phyloP scores from a whole-genome alignment of 306 rosid species.

The Medicago lupulina region DNA sequence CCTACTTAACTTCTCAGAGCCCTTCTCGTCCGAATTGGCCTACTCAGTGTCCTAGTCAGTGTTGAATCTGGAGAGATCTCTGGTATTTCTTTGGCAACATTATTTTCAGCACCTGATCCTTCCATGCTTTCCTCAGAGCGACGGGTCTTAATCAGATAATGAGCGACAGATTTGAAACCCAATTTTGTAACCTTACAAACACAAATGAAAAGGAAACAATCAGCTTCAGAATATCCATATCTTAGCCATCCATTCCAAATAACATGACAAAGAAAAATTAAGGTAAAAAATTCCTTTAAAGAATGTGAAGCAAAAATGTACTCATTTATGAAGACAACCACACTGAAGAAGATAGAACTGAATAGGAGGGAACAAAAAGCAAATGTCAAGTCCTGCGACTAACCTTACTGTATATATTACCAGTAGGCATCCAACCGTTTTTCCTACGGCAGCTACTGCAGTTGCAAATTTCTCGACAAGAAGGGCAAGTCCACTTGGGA shows the following conservation, averaged over 20 bases:
- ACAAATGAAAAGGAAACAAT: slow-evolving; percentile 19
- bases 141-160: slow-evolving; percentile 53
- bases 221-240: slow-evolving; percentile 29
- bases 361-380: slow-evolving; percentile 1
- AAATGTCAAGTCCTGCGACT: slow-evolving; percentile 32
- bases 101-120: slow-evolving; percentile 33
- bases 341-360: slow-evolving; percentile 24
- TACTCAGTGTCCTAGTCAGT: not conserved
- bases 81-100: slow-evolving; percentile 25
- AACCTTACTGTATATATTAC: slow-evolving; percentile 70
- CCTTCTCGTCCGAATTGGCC: slow-evolving; percentile 10
- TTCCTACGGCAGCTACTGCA: slow-evolving; percentile 70
- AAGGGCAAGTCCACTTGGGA: slow-evolving; percentile 69
- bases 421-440: slow-evolving; percentile 82
- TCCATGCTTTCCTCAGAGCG: slow-evolving; percentile 27
- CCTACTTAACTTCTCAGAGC: slow-evolving; percentile 2
- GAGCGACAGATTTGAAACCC: slow-evolving; percentile 64
- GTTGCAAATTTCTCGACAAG: slow-evolving; percentile 79
- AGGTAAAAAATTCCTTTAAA: not conserved
- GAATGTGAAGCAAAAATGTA: slow-evolving; percentile 23
- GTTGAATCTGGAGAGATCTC: slow-evolving; percentile 22
- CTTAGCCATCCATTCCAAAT: not conserved
- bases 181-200: slow-evolving; percentile 43
- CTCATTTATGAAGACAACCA: slow-evolving; percentile 11
- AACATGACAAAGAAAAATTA: not conserved